Percentiles rank a stretch among this genome's conserved stretches.
Evolutionary conservation across 208 protist genomes (phyloP).

Genomic region (Herpetomonas tarakana): DNA sequence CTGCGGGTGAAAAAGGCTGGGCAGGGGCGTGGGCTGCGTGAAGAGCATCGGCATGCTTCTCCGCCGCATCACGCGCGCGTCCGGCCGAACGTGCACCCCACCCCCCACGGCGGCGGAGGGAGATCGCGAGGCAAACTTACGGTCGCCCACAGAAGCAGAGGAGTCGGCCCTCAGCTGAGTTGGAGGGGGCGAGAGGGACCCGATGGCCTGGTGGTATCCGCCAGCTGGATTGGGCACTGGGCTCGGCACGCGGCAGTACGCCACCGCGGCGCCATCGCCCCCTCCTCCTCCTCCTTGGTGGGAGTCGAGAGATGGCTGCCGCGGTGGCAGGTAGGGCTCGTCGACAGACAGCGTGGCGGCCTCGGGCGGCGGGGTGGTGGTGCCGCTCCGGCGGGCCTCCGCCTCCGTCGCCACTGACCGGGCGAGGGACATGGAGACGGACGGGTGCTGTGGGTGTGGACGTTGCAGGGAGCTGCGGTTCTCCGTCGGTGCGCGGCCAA

Average conservation of each 20-base stretch:
- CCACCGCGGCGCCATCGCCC: too few species aligned
- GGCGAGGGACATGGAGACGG: background rate
- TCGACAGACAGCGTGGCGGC: background rate
- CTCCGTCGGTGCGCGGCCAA: background rate
- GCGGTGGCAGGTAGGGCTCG: background rate
- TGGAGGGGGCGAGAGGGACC: background rate
- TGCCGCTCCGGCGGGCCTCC: too few species aligned
- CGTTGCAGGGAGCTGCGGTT: background rate
- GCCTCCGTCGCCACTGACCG: too few species aligned
- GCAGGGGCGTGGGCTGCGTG: background rate
- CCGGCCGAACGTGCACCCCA: background rate
- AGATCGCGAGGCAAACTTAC: too few species aligned
- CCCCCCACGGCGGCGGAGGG: background rate
- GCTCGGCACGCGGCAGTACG: background rate
- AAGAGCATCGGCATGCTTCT: conserved; percentile 7
- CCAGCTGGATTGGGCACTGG: background rate
- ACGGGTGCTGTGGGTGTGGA: background rate
- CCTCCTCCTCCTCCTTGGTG: too few species aligned
- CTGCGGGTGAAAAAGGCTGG: too few species aligned
- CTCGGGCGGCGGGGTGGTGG: too few species aligned
- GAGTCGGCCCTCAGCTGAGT: too few species aligned
- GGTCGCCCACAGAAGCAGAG: too few species aligned
- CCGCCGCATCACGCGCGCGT: background rate
- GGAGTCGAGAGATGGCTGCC: too few species aligned
- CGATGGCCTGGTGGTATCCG: background rate